Base-by-base conservation (phyloP, 495 filamentous ascomycete genomes). In the Paragyromitra xinjiangensis region DNA sequence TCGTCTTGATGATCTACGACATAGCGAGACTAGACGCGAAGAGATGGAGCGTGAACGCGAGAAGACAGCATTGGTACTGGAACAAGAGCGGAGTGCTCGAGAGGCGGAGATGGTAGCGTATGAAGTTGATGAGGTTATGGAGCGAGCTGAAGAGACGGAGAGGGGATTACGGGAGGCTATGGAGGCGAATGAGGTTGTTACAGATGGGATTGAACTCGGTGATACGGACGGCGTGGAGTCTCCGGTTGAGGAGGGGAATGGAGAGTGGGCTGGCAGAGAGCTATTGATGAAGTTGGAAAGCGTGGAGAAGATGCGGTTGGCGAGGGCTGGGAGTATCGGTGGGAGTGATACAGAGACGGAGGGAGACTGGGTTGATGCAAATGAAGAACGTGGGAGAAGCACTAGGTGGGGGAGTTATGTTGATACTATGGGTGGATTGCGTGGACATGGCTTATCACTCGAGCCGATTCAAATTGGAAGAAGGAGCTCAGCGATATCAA, bases 111-210 rank as follows among this genome's bases (percentile, higher is more conserved):
- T 62, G 34, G 81, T 78, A 11, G 78, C 74, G 40, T 71, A 48
- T 39, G 78, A 76, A 19, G 74, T 78, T 1, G 81, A 78, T 22
- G 81, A 63, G 1, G 81, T 82, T 1, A 77, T 82, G 73, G 81
- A 71, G 71, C 71, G 74, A 16, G 81, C 71, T 8, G 81, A 82
- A 14, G 78, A 82, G 48, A 78, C 78, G 16, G 81, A 82, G 50
- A 64, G 73, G 42, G 73, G 68, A 1, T 45, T 82, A 14, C 51
- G 71, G n/a, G 81, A 82, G 44, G 74, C 78, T 19, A 71, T 82
- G 12, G 81, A 80, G 48, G 68, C 69, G 19, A 80, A 82, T 48
- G 81, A 82, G 22, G 68, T 78, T 39, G 65, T 82, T 42, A 53
- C 61, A 5, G 78, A 82, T 26, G 69, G 70, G 14, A 80, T 82